Percentiles rank a stretch among this genome's conserved stretches.
These are phyloP conservation scores for Populus alba DNA, from an alignment of 345 rosid species.

Conservation along the genomic window DNA sequence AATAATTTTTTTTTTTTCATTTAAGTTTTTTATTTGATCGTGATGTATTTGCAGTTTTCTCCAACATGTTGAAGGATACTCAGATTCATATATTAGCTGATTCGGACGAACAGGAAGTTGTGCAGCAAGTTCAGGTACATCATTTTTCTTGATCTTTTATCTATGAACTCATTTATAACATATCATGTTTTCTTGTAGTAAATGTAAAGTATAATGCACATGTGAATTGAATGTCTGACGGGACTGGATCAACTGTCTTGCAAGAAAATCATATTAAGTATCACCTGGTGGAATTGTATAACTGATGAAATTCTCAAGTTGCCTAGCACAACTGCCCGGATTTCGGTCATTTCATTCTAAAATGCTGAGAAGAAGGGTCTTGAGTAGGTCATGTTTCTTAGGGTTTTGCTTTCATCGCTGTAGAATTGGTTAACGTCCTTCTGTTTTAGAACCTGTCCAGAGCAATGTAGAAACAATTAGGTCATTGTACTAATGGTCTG, in stretches of 20 bases:
- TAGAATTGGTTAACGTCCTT: not conserved
- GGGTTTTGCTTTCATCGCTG: not conserved
- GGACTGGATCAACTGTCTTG: not conserved
- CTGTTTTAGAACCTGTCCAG: not conserved
- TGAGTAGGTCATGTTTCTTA: not conserved
- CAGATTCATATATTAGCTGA: constrained; percentile 96
- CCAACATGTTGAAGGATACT: constrained; percentile 92
- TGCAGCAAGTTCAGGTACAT: constrained; percentile 89
- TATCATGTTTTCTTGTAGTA: not conserved
- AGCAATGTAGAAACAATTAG: not conserved
- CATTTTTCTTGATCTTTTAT: not conserved
- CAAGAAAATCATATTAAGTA: not conserved
- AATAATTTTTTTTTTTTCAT: not conserved
- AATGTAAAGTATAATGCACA: not conserved
- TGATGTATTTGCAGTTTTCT: constrained; percentile 61
- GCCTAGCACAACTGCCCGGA: not conserved
- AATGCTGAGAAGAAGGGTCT: not conserved
- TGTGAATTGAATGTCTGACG: not conserved
- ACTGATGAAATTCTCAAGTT: constrained; percentile 1
- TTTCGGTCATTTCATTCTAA: not conserved
- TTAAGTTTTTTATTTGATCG: not conserved
- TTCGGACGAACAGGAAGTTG: constrained; percentile 97
- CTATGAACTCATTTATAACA: not conserved
- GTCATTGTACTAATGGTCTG: not conserved
- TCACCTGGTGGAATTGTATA: not conserved